Evolutionary conservation across 345 rosid genomes (phyloP), one percentile per base, ranked within the genome.

Genomic region (Alliaria petiolata): DNA sequence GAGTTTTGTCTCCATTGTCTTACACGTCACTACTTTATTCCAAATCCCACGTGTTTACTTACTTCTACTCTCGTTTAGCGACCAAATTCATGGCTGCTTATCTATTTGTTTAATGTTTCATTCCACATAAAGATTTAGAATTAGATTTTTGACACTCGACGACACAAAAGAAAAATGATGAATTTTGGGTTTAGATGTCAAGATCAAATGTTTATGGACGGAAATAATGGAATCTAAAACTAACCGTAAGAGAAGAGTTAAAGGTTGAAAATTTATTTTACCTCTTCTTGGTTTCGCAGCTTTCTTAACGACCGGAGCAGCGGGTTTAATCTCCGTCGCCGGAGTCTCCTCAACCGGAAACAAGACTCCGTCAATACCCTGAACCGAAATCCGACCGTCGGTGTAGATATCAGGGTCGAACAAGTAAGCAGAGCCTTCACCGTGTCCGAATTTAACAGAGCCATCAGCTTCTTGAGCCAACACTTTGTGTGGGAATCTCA

Each of bases 351-450:
- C 87, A 62, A 56, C 69, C 45, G 96, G 93, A 26, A 91, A 83
- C 81, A 95, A 75, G 33, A 95, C 96, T 26, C 88, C 88, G 45
- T 95, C 99, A 3, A 95, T 85, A 36, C 99, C 99, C 67, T 91
- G 98, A 42, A 91, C 98, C 1, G 98, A 91, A 60, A 95, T 95
- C 75, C 98, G 75, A 11, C 98, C 97, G 34, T 95, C 99, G 2
- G 93, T 90, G 62, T 87, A 91, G 42, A 95, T 91, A 69, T 95
- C 99, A n/a, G 99, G 99, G 38, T 95, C 99, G 35, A 88, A 91
- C 81, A 95, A 67, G 61, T 95, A 91, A 11, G 93, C 98, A 0
- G 92, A 81, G 16, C 81, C 86, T 20, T 88, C 98, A 26, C 90
- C 86, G 30, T 82, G 70, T 38, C 99, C 99, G 60, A 95, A 91